Percentiles rank a stretch among this genome's conserved stretches.
phyloP scores from a whole-genome alignment of 2,329 filamentous ascomycete species.

The Drechslerella stenobrocha region DNA sequence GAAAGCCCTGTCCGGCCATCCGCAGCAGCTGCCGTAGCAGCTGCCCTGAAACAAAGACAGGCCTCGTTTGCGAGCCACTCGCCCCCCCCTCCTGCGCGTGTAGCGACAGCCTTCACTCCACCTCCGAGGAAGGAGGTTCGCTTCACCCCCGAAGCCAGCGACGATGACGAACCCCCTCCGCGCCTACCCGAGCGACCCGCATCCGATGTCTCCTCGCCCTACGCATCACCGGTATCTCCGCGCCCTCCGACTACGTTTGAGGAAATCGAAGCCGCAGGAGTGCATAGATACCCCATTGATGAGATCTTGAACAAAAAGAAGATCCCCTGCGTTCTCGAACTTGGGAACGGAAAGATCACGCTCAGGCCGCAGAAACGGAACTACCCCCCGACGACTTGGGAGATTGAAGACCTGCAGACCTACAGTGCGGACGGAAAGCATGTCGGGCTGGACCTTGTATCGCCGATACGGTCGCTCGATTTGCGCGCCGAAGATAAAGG shows the following conservation, averaged over 20 bases:
- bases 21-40: slow-evolving; percentile 27
- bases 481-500: slow-evolving; percentile 98
- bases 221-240: slow-evolving; percentile 32
- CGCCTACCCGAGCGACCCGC: slow-evolving; percentile 31
- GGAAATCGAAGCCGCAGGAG: slow-evolving; percentile 44
- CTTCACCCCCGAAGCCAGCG: slow-evolving; percentile 43
- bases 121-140: slow-evolving; percentile 40
- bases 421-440: slow-evolving; percentile 98
- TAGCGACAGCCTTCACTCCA: slow-evolving; percentile 21
- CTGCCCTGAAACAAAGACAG: slow-evolving; percentile 30
- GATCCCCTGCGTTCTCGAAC: slow-evolving; percentile 52
- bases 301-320: slow-evolving; percentile 53
- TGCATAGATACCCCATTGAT: slow-evolving; percentile 51
- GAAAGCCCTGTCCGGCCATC: slow-evolving; percentile 30
- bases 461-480: slow-evolving; percentile 91
- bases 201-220: slow-evolving; percentile 32
- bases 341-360: slow-evolving; percentile 79
- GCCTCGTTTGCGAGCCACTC: slow-evolving; percentile 20
- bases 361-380: slow-evolving; percentile 81
- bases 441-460: slow-evolving; percentile 89
- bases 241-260: slow-evolving; percentile 44
- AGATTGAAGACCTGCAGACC: slow-evolving; percentile 90
- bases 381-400: slow-evolving; percentile 89
- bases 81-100: slow-evolving; percentile 1
- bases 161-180: slow-evolving; percentile 35